phyloP scores from a whole-genome alignment of 2,329 filamentous ascomycete genomes.

The Diaporthe citri region DNA sequence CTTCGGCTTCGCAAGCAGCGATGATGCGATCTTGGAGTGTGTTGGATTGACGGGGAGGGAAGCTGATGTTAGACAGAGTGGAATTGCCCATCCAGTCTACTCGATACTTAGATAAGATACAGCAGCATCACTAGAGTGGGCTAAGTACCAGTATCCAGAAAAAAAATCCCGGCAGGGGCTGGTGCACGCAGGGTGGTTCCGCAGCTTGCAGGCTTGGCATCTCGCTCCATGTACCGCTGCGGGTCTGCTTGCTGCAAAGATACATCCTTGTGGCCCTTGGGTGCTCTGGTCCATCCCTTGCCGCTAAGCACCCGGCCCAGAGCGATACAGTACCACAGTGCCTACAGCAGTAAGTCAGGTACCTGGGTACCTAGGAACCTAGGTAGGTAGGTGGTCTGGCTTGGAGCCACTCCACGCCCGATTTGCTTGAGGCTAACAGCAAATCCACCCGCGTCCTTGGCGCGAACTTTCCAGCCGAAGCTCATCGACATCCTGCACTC shows the following conservation, averaged over 20 bases:
- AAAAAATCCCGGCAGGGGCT: constrained; percentile 21
- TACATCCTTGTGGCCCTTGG: background rate
- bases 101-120: constrained; percentile 22
- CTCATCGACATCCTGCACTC: constrained; percentile 10
- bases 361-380: background rate
- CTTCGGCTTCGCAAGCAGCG: constrained; percentile 27
- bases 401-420: background rate
- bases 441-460: constrained; percentile 26
- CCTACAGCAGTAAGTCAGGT: background rate
- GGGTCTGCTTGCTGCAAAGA: constrained; percentile 3
- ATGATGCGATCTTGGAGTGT: constrained; percentile 36
- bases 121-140: background rate
- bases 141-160: background rate
- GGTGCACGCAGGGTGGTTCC: constrained; percentile 24
- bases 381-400: background rate
- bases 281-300: background rate
- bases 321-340: background rate
- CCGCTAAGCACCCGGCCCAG: background rate
- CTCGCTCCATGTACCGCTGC: background rate
- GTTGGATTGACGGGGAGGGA: constrained; percentile 6
- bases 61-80: constrained; percentile 18
- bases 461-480: constrained; percentile 29
- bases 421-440: constrained; percentile 3
- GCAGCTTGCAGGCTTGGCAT: constrained; percentile 24
- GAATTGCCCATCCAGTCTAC: constrained; percentile 21